Evolutionary conservation across 495 filamentous ascomycete species (phyloP), one percentile per base, ranked within the genome.

Genomic region (Trypethelium eluteriae): DNA sequence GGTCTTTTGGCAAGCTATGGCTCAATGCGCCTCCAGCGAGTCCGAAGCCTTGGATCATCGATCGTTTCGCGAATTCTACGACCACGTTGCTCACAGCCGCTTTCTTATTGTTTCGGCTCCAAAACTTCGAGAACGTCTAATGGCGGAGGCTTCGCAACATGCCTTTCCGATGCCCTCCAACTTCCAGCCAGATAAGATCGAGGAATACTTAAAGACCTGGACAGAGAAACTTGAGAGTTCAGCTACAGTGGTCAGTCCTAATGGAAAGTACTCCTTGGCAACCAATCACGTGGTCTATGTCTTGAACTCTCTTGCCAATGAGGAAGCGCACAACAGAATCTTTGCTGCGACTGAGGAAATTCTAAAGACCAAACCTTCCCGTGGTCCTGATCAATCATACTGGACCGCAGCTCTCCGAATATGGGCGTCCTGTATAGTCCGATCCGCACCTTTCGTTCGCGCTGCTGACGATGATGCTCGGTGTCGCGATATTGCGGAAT

Each of bases 241-340:
- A 7, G 53, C 53, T 3, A 9, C 25, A n/a, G 7, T 34, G 7
- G 53, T 7, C 7, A 59, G 7, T 18, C 32, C 32, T 32, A 59
- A 59, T 7, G 53, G 32, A 34, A 34, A 7, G 32, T 59, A 59
- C 53, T 18, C 32, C 32, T 36, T 59, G 11, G 53, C 25, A 36
- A 59, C 53, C 14, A 3, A 59, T 36, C 18, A 59, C 14, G 36
- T 59, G 5, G 53, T 59, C 32, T 59, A 59, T 14, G 53, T 59
- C 53, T 36, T 59, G 6, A 59, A 59, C 32, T 59, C 53, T 59
- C 53, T 59, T 59, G 7, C 53, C 53, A 6, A 59, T 7, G 53
- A 36, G 9, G 7, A 34, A 10, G 53, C 53, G 10, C 32, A 34
- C 53, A 36, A 7, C 10, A 36, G 32, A 7, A 59, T 59, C 32